Percentiles rank a stretch among this genome's conserved stretches.
Conservation (phyloP, 2,329 filamentous ascomycete species). For the Cyphellophora attinorum region DNA sequence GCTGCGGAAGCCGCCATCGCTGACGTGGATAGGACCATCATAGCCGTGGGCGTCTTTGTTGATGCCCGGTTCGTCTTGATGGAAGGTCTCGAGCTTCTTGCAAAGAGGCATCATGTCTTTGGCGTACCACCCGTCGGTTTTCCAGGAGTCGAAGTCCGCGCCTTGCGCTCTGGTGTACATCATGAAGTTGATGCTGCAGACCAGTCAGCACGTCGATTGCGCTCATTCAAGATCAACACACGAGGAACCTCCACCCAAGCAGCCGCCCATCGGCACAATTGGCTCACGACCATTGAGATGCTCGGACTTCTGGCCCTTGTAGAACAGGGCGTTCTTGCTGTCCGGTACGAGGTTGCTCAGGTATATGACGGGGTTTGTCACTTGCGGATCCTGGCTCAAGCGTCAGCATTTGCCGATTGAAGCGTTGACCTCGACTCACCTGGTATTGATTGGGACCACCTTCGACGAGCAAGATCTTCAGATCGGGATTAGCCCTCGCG, state of each 20-base stretch:
- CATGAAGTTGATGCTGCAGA: slow-evolving; percentile 53
- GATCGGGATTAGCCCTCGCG: slow-evolving; percentile 37
- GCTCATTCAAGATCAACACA: too few species aligned
- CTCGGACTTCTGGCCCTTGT: slow-evolving; percentile 37
- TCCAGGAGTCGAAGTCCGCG: slow-evolving; percentile 39
- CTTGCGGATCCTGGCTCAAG: slow-evolving; percentile 37
- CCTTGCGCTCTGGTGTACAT: slow-evolving; percentile 33
- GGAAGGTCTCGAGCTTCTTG: slow-evolving; percentile 7
- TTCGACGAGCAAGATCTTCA: slow-evolving; percentile 45
- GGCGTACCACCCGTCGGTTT: slow-evolving; percentile 41
- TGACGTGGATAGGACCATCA: slow-evolving; percentile 4
- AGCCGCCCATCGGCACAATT: slow-evolving; percentile 35
- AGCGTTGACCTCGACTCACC: too few species aligned
- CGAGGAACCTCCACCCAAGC: slow-evolving; percentile 54
- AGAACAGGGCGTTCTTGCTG: slow-evolving; percentile 42
- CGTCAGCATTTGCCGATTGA: too few species aligned
- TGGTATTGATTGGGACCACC: slow-evolving; percentile 43
- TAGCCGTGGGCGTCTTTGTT: slow-evolving; percentile 4
- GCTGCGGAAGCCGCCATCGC: slow-evolving; percentile 38
- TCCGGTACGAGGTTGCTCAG: slow-evolving; percentile 37
- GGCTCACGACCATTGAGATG: slow-evolving; percentile 19
- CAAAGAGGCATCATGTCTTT: slow-evolving; percentile 33
- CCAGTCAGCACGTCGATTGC: too few species aligned
- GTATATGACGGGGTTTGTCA: slow-evolving; percentile 43
- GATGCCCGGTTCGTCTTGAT: slow-evolving; percentile 1